Conservation (phyloP, 352 stramenopile species). For the Globisporangium yorkense region DNA sequence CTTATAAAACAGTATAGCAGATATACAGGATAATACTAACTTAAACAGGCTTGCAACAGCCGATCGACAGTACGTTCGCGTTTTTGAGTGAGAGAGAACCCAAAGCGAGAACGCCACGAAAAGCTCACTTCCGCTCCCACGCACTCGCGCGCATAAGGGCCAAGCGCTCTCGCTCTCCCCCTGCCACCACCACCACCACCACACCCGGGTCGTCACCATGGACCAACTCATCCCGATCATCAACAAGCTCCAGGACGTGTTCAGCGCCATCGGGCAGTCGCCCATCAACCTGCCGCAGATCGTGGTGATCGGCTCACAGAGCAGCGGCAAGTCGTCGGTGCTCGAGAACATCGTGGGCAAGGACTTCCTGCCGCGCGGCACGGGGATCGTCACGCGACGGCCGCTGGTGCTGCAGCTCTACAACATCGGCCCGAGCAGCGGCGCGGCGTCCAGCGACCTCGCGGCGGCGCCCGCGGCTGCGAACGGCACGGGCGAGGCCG, state of each 20-base stretch:
- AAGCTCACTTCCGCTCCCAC: background rate
- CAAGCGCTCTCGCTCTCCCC: background rate
- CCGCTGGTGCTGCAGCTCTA: constrained; percentile 98
- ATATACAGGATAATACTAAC: background rate
- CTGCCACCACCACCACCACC: background rate
- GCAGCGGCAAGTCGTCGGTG: constrained; percentile 94
- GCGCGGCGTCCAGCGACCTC: constrained; percentile 14
- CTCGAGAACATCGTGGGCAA: constrained; percentile 94
- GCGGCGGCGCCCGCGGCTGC: constrained; percentile 12
- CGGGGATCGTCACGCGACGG: constrained; percentile 97
- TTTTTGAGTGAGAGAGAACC: background rate
- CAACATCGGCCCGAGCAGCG: constrained; percentile 58
- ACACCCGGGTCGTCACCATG: constrained; percentile 60
- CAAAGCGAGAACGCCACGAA: background rate
- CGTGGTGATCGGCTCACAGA: constrained; percentile 97
- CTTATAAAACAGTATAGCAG: too few relatives aligned
- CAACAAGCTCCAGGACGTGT: constrained; percentile 99
- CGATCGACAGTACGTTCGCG: background rate
- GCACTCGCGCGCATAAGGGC: background rate
- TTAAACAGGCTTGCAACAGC: background rate
- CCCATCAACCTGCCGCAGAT: constrained; percentile 98
- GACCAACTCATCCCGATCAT: constrained; percentile 99
- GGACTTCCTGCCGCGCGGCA: constrained; percentile 95
- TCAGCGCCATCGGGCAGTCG: constrained; percentile 93
- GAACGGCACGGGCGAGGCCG: constrained; percentile 24